Evolutionary conservation across 495 filamentous ascomycete species (phyloP).

Genomic region (Staphylotrichum tortipilum): DNA sequence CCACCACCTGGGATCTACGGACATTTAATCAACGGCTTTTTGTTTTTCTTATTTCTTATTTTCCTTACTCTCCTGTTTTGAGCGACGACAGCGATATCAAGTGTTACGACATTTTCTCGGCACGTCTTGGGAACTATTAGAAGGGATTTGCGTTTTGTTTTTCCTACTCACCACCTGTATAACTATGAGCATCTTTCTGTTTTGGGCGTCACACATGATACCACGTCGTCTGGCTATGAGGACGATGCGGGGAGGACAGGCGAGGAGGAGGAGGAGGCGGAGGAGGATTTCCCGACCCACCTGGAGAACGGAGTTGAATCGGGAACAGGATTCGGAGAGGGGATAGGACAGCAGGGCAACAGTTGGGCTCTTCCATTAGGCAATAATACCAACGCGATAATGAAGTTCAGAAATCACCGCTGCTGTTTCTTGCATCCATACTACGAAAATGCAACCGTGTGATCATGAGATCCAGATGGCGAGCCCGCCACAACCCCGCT

Average conservation of each 20-base stretch:
- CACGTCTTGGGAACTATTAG: slow-evolving; percentile 10
- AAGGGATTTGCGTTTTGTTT: too few relatives aligned
- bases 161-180: too few relatives aligned
- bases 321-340: background rate
- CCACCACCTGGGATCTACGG: slow-evolving; percentile 20
- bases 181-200: slow-evolving; percentile 16
- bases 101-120: slow-evolving; percentile 13
- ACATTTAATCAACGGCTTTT: slow-evolving; percentile 22
- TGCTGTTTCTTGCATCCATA: too few relatives aligned
- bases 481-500: background rate
- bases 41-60: slow-evolving; percentile 6
- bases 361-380: slow-evolving; percentile 7
- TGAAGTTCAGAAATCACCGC: background rate
- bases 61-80: slow-evolving; percentile 1
- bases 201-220: slow-evolving; percentile 20
- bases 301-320: background rate
- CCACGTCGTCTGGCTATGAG: slow-evolving; percentile 17
- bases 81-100: slow-evolving; percentile 16
- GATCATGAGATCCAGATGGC: background rate
- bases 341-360: too few relatives aligned
- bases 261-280: background rate
- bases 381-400: slow-evolving; percentile 9
- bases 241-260: background rate
- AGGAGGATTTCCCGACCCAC: background rate
- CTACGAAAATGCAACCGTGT: background rate